Conservation (phyloP, 805 yeast genomes). For the Candida manassasensis region DNA sequence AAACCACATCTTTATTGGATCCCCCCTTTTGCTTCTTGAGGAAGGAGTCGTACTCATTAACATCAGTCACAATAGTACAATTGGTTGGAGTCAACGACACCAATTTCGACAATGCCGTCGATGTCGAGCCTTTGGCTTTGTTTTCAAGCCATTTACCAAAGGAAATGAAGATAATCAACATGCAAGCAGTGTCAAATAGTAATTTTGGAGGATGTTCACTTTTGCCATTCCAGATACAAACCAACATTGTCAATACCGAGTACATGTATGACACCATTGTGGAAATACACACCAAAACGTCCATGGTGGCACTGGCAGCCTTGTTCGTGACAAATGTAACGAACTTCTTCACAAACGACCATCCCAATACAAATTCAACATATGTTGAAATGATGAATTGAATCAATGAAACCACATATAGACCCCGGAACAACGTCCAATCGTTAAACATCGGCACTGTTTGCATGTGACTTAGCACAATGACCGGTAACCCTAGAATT, state of each 20-base stretch:
- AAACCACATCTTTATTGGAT: constrained; percentile 5
- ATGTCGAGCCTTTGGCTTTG: constrained; percentile 89
- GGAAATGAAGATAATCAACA: constrained; percentile 80
- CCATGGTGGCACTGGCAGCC: constrained; percentile 73
- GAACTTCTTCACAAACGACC: constrained; percentile 61
- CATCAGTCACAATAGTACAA: constrained; percentile 58
- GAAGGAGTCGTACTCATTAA: constrained; percentile 18
- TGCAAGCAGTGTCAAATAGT: constrained; percentile 80
- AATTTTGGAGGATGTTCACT: constrained; percentile 53
- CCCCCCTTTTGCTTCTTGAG: constrained; percentile 8
- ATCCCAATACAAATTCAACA: constrained; percentile 65
- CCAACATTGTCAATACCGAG: constrained; percentile 59
- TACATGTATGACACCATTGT: constrained; percentile 74
- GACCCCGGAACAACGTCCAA: constrained; percentile 49
- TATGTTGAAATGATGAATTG: constrained; percentile 55
- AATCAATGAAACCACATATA: constrained; percentile 59
- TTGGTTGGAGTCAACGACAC: constrained; percentile 75
- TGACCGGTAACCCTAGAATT: constrained; percentile 58
- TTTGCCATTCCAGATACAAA: constrained; percentile 41
- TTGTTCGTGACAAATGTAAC: constrained; percentile 61
- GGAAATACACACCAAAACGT: constrained; percentile 78
- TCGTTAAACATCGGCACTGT: constrained; percentile 27
- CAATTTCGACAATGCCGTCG: constrained; percentile 78
- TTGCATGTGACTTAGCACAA: constrained; percentile 46
- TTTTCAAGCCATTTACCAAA: constrained; percentile 90